Evolutionary conservation across 1,139 yeast genomes (phyloP).

Genomic region (Casaregolazyma suthepensis): DNA sequence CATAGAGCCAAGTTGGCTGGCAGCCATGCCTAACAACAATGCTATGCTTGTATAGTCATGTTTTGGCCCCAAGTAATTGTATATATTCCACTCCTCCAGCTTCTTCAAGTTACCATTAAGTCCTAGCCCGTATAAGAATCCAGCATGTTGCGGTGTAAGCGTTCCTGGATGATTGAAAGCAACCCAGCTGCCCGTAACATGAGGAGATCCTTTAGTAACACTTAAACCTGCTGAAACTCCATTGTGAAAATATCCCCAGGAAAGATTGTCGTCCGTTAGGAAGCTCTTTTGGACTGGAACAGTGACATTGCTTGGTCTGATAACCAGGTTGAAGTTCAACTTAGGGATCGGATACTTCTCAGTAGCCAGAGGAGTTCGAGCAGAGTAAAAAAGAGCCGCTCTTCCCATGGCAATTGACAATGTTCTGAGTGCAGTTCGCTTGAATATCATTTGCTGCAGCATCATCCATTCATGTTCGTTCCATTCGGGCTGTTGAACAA

Average conservation of each 20-base stretch:
- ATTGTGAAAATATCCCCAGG: slow-evolving; percentile 90
- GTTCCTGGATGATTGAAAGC: slow-evolving; percentile 74
- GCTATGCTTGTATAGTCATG: slow-evolving; percentile 84
- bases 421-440: slow-evolving; percentile 62
- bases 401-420: slow-evolving; percentile 73
- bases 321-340: slow-evolving; percentile 60
- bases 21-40: slow-evolving; percentile 84
- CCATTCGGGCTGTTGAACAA: slow-evolving; percentile 35
- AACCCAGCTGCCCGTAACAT: slow-evolving; percentile 88
- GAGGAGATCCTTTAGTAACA: slow-evolving; percentile 60
- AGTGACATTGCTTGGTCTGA: slow-evolving; percentile 63
- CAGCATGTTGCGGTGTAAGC: slow-evolving; percentile 82
- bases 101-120: slow-evolving; percentile 79
- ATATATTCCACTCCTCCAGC: slow-evolving; percentile 95
- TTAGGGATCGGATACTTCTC: slow-evolving; percentile 79
- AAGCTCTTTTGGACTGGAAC: slow-evolving; percentile 54
- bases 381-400: slow-evolving; percentile 64
- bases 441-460: slow-evolving; percentile 59
- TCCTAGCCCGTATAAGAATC: slow-evolving; percentile 88
- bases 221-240: slow-evolving; percentile 88
- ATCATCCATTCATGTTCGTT: slow-evolving; percentile 55
- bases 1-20: slow-evolving; percentile 78
- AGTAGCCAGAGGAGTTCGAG: slow-evolving; percentile 72
- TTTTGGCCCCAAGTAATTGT: slow-evolving; percentile 87
- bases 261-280: slow-evolving; percentile 45